Base-by-base conservation (phyloP, 192 early-diverging fungal genomes). In the Oehlia diaphana region DNA sequence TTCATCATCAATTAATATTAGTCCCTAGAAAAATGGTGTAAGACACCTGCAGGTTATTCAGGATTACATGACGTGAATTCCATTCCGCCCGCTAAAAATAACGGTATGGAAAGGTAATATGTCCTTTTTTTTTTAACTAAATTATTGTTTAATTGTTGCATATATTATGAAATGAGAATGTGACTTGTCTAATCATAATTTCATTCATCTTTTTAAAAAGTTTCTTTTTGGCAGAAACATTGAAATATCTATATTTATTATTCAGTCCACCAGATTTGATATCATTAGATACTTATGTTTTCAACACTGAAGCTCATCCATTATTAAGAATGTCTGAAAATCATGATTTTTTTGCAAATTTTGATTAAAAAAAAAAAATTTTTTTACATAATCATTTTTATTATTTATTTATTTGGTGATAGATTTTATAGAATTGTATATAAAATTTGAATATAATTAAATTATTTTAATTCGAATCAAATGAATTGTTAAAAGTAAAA, bases 271-370 rank as follows among this genome's bases (percentile, higher is more conserved):
- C 84, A 8, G 88, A 90, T 65, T 79, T 90, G 28, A 84, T 89
- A 63, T 76, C 61, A 42, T 84, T 98, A 21, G 94, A 95, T 76
- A 88, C 94, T 69, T 97, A 94, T 81, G 93, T 97, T 14, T 95
- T 96, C 79, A 98, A 98, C 84, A 98, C 97, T 12, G 97, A 98
- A 81, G 96, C 95, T 0, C 97, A 98, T 87, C 95, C 97, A 42
- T 44, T 70, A 9, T 42, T 70, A n/a, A 70, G 42, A 42, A 70
- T 70, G 39, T 12, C 44, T 47, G 44, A 47, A 47, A 47, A 47
- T 12, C 44, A 9, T 47, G 44, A 47, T 6, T 47, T 47, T 47
- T 47, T 12, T 47, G 44, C 44, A 47, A 47, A 47, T 47, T 42
- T 42, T 5, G 6, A 8, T 7, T 47, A 47, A 47, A 47, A 47